These are phyloP conservation scores for Sordaria brevicollis DNA, from an alignment of 495 filamentous ascomycete genomes.

Conservation along the genomic window DNA sequence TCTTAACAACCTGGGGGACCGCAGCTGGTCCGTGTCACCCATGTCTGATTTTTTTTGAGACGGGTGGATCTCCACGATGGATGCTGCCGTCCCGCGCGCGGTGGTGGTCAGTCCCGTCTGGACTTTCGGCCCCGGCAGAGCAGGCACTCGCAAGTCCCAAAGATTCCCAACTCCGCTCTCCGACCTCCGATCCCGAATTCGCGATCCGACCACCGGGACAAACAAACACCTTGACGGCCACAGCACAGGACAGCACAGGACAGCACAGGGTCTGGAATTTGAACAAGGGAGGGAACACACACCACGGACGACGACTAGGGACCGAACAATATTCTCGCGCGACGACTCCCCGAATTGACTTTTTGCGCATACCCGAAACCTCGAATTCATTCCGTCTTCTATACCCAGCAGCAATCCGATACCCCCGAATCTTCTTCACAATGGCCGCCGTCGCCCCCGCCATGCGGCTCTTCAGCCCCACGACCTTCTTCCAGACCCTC, in stretches of 20 bases:
- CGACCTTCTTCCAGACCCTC: constrained; percentile 27
- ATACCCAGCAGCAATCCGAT: background rate
- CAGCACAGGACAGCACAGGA: no score
- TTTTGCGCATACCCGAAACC: background rate
- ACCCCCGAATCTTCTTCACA: constrained; percentile 14
- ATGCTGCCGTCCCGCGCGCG: background rate
- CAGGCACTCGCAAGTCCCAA: background rate
- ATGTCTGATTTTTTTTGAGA: constrained; percentile 2
- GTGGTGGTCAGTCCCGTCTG: background rate
- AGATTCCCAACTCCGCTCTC: background rate
- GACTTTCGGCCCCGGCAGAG: background rate
- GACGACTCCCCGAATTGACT: background rate
- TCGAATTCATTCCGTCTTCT: background rate
- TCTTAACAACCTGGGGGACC: background rate
- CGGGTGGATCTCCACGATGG: background rate
- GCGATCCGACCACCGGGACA: background rate
- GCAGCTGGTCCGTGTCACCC: constrained; percentile 21
- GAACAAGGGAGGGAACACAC: background rate
- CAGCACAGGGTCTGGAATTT: background rate
- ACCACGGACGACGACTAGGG: background rate
- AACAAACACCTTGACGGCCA: background rate
- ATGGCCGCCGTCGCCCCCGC: constrained; percentile 17
- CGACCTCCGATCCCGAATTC: background rate
- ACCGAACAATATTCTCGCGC: background rate
- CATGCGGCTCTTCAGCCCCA: constrained; percentile 27